Evolutionary conservation across 768 basidiomycete genomes (phyloP), one percentile per base, ranked within the genome.

Genomic region (Hortiboletus flavorubellus): DNA sequence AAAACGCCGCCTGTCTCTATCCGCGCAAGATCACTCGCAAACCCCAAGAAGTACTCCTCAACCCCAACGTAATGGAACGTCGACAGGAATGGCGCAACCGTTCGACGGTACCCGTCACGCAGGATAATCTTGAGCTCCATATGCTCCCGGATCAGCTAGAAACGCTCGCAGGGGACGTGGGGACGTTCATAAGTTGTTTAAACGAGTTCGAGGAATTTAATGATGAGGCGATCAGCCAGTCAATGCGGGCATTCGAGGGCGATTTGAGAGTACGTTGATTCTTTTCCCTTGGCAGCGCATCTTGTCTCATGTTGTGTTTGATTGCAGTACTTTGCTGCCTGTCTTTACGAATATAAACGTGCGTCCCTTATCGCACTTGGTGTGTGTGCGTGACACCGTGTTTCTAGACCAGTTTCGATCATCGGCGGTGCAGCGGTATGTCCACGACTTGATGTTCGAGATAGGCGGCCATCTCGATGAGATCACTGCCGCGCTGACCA

Each of bases 161-260:
- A 55, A 59, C 66, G 26, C 74, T 82, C 15, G 78, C 80, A 3
- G 59, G 63, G 26, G 81, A 82, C 47, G 73, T 83, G 8, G 73
- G 65, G 8, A 73, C 76, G 0, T 82, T 82, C 53, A 64, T 82
- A 10, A 72, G 72, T 21, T 78, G 75, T 54, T 60, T 82, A 52
- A 78, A 77, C 43, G 81, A 82, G 48, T 82, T 83, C 41, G 79
- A 81, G 5, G 81, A 81, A 56, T 82, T 80, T 18, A 76, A 72
- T 7, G 78, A 82, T 21, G 78, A 82, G 39, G 75, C 75, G 1
- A 72, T 82, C 16, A 79, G 77, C 58, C 68, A 75, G 23, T 77
- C 78, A 2, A 76, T 81, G 62, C 55, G 74, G 26, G 63, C 72
- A 3, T 76, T 83, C 8, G 77, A 81, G 47, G 73, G 73, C 0